Evolutionary conservation across 441 rosid species (phyloP).

Genomic region (Syzygium syzygioides): DNA sequence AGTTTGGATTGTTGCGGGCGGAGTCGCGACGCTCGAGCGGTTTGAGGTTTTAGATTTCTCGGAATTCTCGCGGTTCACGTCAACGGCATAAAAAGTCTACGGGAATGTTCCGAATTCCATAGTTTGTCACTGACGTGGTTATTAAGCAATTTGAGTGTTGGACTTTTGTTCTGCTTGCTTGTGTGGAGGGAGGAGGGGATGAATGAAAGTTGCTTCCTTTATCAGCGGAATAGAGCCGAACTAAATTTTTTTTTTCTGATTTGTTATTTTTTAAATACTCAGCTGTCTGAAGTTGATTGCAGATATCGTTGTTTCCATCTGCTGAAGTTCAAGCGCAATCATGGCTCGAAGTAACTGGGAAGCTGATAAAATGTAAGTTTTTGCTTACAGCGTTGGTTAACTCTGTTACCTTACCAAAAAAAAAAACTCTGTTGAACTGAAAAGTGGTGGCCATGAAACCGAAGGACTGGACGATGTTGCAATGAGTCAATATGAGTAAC

Average conservation of each 20-base stretch:
- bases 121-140: not conserved
- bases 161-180: not conserved
- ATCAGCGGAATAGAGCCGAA: not conserved
- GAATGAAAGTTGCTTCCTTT: not conserved
- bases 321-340: not conserved
- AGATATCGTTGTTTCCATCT: not conserved
- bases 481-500: not conserved
- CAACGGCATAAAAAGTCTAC: not conserved
- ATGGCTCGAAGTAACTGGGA: constrained; percentile 2
- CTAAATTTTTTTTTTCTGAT: not conserved
- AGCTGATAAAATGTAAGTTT: constrained; percentile 3
- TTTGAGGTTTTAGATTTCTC: not conserved
- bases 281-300: not conserved
- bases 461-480: not conserved
- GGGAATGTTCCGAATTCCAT: not conserved
- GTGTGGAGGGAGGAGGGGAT: not conserved
- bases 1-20: not conserved
- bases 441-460: not conserved
- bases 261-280: not conserved
- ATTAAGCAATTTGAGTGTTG: not conserved
- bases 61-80: not conserved
- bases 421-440: not conserved
- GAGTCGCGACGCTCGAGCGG: not conserved
- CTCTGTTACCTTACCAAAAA: not conserved
- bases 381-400: not conserved